A percentile compares a stretch with the other conserved stretches of the same genome.
Evolutionary conservation across 83 land plant genomes (phyloP).

Genomic region (Diphasiastrum complanatum): DNA sequence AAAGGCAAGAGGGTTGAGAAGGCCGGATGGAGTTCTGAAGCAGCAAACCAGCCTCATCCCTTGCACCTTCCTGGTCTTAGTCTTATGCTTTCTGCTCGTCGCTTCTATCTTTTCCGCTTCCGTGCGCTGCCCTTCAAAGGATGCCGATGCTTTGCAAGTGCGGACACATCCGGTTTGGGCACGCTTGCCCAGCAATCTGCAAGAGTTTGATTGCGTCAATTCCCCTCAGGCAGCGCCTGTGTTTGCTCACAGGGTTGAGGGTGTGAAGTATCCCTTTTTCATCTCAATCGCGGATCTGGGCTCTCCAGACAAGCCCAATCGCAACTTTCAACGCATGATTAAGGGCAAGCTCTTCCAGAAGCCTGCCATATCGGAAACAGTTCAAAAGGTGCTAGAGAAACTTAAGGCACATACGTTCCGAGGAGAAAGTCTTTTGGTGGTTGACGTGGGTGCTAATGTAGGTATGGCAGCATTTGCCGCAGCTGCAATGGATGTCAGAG

Average conservation of each 20-base stretch:
- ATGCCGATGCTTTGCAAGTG: too few species aligned
- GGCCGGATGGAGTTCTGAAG: too few species aligned
- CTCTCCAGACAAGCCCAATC: constrained; percentile 70
- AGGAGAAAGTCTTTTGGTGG: constrained; percentile 30
- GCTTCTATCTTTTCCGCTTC: too few species aligned
- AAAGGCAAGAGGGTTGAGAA: too few species aligned
- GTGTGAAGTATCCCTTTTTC: constrained; percentile 51
- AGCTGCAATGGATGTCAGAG: constrained; percentile 80
- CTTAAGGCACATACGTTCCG: constrained; percentile 8
- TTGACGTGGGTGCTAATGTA: constrained; percentile 87
- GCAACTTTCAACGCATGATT: constrained; percentile 66
- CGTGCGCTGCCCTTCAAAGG: too few species aligned
- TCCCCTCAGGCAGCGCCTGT: constrained; percentile 54
- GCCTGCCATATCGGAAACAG: constrained; percentile 59
- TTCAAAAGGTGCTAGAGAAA: constrained; percentile 57
- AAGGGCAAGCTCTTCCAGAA: constrained; percentile 78
- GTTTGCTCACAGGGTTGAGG: constrained; percentile 60
- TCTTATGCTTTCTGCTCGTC: too few species aligned
- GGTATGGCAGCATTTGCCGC: constrained; percentile 97
- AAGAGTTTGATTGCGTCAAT: constrained; percentile 42
- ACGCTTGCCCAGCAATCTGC: too few species aligned
- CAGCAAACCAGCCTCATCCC: too few species aligned
- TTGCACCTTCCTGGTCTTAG: too few species aligned
- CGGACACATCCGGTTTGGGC: too few species aligned
- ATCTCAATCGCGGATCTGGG: constrained; percentile 75